Base-by-base conservation (phyloP, 768 basidiomycete species). In the Asterophora lycoperdoides region DNA sequence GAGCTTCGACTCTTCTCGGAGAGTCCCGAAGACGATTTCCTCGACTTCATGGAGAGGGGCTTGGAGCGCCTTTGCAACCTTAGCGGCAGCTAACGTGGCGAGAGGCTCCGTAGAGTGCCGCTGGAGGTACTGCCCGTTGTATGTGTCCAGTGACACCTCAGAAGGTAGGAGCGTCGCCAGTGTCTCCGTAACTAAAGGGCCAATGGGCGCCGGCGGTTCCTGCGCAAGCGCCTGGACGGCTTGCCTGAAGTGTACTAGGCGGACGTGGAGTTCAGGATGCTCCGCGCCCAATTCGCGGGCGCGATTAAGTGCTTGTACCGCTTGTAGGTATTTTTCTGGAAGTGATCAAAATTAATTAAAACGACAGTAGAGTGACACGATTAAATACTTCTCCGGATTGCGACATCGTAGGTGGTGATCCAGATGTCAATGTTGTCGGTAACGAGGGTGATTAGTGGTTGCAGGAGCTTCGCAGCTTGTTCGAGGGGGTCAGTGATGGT, bases 321-420 rank as follows among this genome's bases (percentile, higher is more conserved):
- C 93, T 57, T 91, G 89, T 30, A 94, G 68, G 51, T 83, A 81
- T 64, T 91, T 90, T 61, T 81, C 93, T 93, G 54, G 18, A n/a
- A 54, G 3, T 56, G 40, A 41, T 18, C 15, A 17, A 32, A 19
- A 8, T 28, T 20, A 18, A n/a, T n/a, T n/a, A n/a, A n/a, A 28
- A 28, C 32, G 46, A 39, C 28, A 32, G 51, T 30, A 4, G n/a
- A 36, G 28, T 10, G 39, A 30, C 19, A 39, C n/a, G 28, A 1
- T 18, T 23, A 37, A 34, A 37, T 60, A 94, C 93, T 82, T 60
- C 87, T 78, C 51, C 90, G 79, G 41, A 89, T 75, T 23, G 86
- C 81, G 15, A 97, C 86, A 60, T 96, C 93, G 60, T 88, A 95
- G 5, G 74, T 71, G 1, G 77, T 74, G 41, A 83, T 65, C 86